phyloP scores from a whole-genome alignment of 352 stramenopile species.

The Globisporangium iwayamae region DNA sequence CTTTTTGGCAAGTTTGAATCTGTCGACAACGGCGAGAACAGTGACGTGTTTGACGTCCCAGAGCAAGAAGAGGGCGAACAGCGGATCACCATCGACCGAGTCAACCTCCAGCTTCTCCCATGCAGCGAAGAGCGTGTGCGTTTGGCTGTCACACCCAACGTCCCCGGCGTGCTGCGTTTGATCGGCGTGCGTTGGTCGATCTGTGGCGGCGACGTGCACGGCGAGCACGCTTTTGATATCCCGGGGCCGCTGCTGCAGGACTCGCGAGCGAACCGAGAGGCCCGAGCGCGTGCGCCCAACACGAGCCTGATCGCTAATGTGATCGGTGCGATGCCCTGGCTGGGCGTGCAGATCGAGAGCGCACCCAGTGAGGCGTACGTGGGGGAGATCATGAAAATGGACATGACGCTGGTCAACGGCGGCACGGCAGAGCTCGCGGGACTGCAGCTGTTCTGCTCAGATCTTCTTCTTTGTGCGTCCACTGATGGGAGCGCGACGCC shows the following conservation, averaged over 20 bases:
- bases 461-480: slow-evolving; percentile 55
- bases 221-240: slow-evolving; percentile 80
- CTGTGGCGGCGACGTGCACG: slow-evolving; percentile 74
- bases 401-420: slow-evolving; percentile 52
- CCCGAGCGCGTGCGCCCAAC: slow-evolving; percentile 68
- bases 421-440: slow-evolving; percentile 45
- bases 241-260: slow-evolving; percentile 78
- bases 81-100: slow-evolving; percentile 54
- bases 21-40: slow-evolving; percentile 7
- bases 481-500: slow-evolving; percentile 3
- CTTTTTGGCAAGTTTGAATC: slow-evolving; percentile 73
- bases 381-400: slow-evolving; percentile 58
- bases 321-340: slow-evolving; percentile 73
- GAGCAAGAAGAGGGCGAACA: slow-evolving; percentile 25
- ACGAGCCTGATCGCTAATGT: slow-evolving; percentile 73
- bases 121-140: slow-evolving; percentile 75
- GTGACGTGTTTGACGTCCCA: slow-evolving; percentile 42
- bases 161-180: slow-evolving; percentile 56
- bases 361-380: slow-evolving; percentile 43
- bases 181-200: slow-evolving; percentile 81
- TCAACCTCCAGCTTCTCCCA: slow-evolving; percentile 74
- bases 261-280: slow-evolving; percentile 69
- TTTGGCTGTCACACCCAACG: slow-evolving; percentile 56
- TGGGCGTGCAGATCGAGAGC: slow-evolving; percentile 62
- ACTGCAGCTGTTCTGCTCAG: slow-evolving; percentile 64